A percentile compares a stretch with the other conserved stretches of the same genome.
Evolutionary conservation across 352 stramenopile genomes (phyloP).

Genomic region (Pythium dissimile): DNA sequence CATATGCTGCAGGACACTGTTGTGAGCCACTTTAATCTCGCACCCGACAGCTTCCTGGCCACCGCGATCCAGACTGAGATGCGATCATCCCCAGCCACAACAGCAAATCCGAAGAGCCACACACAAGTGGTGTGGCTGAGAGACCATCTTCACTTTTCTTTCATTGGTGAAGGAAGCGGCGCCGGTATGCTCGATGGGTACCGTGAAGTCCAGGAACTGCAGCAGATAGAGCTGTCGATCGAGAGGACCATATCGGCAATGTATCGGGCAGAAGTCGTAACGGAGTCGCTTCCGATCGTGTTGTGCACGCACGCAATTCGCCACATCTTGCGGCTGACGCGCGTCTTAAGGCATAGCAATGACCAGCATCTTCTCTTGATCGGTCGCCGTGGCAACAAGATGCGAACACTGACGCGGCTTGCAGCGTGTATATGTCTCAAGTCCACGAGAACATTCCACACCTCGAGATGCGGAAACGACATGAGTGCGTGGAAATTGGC

Average conservation of each 20-base stretch:
- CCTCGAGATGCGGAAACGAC: background rate
- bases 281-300: constrained; percentile 44
- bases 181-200: constrained; percentile 43
- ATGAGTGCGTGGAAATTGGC: constrained; percentile 28
- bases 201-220: constrained; percentile 48
- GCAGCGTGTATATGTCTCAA: constrained; percentile 56
- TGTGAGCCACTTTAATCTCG: constrained; percentile 38
- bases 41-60: constrained; percentile 37
- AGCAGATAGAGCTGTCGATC: constrained; percentile 47
- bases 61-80: background rate
- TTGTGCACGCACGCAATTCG: constrained; percentile 53
- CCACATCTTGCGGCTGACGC: constrained; percentile 48
- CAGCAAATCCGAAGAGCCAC: constrained; percentile 6
- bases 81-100: background rate
- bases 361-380: constrained; percentile 45
- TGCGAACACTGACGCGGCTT: constrained; percentile 47
- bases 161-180: constrained; percentile 44
- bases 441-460: constrained; percentile 24
- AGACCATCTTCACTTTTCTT: constrained; percentile 51
- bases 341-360: constrained; percentile 34
- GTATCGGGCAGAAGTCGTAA: constrained; percentile 25
- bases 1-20: constrained; percentile 43
- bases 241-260: constrained; percentile 61
- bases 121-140: constrained; percentile 31
- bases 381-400: constrained; percentile 39